Percentiles rank a stretch among this genome's conserved stretches.
These are phyloP conservation scores for Colletotrichum neosansevieriae DNA, from an alignment of 2,329 filamentous ascomycete species.

Conservation along the genomic window DNA sequence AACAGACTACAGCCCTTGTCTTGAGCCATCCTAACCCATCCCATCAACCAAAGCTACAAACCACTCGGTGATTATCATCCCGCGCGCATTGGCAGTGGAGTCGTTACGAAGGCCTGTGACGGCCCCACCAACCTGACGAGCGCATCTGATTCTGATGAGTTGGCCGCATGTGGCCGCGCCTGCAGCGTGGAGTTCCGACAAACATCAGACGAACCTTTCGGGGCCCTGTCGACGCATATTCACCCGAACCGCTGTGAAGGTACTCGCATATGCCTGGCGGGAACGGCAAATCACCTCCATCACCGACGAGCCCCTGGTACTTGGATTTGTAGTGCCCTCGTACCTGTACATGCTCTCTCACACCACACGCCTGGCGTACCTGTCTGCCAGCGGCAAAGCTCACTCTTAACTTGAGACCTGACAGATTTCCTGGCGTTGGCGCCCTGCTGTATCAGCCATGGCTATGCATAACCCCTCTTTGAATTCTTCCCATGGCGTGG, in stretches of 20 bases:
- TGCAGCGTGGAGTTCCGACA: conserved; percentile 25
- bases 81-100: conserved; percentile 37
- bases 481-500: conserved; percentile 27
- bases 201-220: conserved; percentile 37
- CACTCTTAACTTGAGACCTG: background rate
- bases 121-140: conserved; percentile 39
- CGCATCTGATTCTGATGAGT: conserved; percentile 34
- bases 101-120: conserved; percentile 36
- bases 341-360: conserved; percentile 3
- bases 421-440: conserved; percentile 20
- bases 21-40: conserved; percentile 10
- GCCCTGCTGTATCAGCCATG: conserved; percentile 17
- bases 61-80: conserved; percentile 36
- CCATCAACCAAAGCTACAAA: conserved; percentile 13
- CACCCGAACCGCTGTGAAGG: conserved; percentile 28
- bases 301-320: background rate
- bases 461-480: conserved; percentile 25
- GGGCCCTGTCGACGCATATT: conserved; percentile 20
- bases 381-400: conserved; percentile 10
- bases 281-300: conserved; percentile 7
- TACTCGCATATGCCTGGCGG: background rate
- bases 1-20: conserved; percentile 11
- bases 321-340: background rate
- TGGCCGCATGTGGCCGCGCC: conserved; percentile 22
- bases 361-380: background rate